Conservation (phyloP, 805 yeast genomes). For the Ogataea nitratoaversa region DNA sequence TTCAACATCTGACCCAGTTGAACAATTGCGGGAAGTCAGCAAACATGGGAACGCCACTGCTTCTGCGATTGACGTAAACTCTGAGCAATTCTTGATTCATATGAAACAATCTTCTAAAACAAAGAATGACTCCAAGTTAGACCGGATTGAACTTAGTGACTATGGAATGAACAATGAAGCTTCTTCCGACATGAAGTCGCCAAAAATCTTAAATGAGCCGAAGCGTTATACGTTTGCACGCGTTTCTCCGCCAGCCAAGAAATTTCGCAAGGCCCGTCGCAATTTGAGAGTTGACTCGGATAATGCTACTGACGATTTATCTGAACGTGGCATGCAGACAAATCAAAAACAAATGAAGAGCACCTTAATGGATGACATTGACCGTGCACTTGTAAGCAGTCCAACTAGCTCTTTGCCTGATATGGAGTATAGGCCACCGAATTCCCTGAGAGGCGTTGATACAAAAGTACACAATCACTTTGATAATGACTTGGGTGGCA, state of each 20-base stretch:
- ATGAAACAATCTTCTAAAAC: too few relatives aligned
- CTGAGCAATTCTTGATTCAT: too few relatives aligned
- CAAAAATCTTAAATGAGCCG: not conserved
- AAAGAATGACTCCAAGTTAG: too few relatives aligned
- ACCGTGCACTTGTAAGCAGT: not conserved
- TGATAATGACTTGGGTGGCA: not conserved
- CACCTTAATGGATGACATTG: not conserved
- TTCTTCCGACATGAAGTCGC: not conserved
- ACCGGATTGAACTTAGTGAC: too few relatives aligned
- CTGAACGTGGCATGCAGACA: not conserved
- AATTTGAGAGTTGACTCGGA: not conserved
- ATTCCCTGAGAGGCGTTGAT: not conserved
- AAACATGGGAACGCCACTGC: too few relatives aligned
- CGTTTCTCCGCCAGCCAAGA: not conserved
- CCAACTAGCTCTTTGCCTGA: not conserved
- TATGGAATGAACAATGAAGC: not conserved
- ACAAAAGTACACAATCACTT: not conserved
- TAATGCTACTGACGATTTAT: not conserved
- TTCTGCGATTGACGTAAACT: too few relatives aligned
- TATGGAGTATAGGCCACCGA: not conserved
- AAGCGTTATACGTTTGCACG: not conserved
- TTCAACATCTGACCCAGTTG: too few relatives aligned
- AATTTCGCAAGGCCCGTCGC: not conserved
- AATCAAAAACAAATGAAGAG: not conserved
- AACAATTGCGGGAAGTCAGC: too few relatives aligned